Base-by-base conservation (phyloP, 1,139 yeast species). In the Candida gigantensis region DNA sequence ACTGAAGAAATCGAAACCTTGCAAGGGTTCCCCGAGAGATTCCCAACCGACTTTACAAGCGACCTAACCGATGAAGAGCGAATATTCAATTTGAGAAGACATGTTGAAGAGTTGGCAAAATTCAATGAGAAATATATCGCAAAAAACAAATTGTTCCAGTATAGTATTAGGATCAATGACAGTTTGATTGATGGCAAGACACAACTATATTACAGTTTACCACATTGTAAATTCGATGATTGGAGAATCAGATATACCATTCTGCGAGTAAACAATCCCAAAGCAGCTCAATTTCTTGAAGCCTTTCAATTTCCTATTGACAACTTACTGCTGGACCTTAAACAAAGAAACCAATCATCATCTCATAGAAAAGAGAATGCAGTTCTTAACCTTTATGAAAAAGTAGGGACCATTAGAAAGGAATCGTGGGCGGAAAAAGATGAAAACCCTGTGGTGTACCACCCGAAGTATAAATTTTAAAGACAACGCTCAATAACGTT, bases 11-110 rank as follows among this genome's bases (percentile, higher is more conserved):
- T 61, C 7, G 41, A 47, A 1, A 37, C 44, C 25, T 47, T 71
- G 29, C 66, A 65, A 36, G 42, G 37, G 13, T 53, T 58, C 28
- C 51, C 65, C 1, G 36, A 49, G 4, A 42, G 45, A 16, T 58
- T 51, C 40, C 54, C 55, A 36, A 58, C 61, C 5, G 52, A 59
- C 26, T 60, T 55, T 43, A 46, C 47, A 17, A 23, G 16, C 12
- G 51, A 54, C 12, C 41, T 60, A 6, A 30, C 57, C 2, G 36
- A 40, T 6, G 49, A 51, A 23, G 49, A 55, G 24, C 47, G 60
- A 33, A 18, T 44, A 7, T 36, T 32, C 6, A 55, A 58, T 32
- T 37, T 58, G 23, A 39, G 40, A 24, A 40, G 40, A 8, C 62
- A 57, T 38, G 47, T 50, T 14, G 36, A 42, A 8, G 47, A 53